Conservation (phyloP, 2,329 filamentous ascomycete genomes). For the Sarocladiaceae sp. region DNA sequence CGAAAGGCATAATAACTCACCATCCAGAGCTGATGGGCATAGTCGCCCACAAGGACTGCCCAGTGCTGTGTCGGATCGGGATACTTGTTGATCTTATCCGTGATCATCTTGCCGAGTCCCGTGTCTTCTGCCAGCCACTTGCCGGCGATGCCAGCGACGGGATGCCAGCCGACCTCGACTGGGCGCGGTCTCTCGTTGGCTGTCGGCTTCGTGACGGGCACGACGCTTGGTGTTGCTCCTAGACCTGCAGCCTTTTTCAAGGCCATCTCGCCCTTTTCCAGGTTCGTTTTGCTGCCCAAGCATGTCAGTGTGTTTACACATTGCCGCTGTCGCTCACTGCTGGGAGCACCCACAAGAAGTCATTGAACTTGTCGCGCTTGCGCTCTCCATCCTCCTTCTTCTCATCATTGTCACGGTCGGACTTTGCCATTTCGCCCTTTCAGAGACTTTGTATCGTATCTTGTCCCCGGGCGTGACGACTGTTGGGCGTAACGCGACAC, state of each 20-base stretch:
- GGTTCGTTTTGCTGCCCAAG: conserved; percentile 23
- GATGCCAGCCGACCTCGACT: conserved; percentile 55
- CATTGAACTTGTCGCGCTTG: conserved; percentile 26
- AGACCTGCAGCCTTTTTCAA: conserved; percentile 31
- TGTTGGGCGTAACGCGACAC: no score
- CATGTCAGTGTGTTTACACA: conserved; percentile 11
- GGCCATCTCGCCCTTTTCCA: conserved; percentile 30
- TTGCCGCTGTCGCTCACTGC: background rate
- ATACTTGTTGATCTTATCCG: conserved; percentile 47
- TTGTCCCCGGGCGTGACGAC: no score
- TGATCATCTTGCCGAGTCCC: conserved; percentile 51
- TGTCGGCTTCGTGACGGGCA: conserved; percentile 23
- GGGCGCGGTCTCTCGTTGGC: conserved; percentile 25
- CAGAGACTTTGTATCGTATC: background rate
- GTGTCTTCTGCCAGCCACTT: conserved; percentile 57
- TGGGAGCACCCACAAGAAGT: conserved; percentile 25
- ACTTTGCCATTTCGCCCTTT: background rate
- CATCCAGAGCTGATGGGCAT: conserved; percentile 57
- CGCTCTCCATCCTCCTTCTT: conserved; percentile 19
- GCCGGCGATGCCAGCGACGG: conserved; percentile 50
- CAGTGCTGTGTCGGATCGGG: conserved; percentile 59
- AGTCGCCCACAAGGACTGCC: conserved; percentile 54
- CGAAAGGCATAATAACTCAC: conserved; percentile 25
- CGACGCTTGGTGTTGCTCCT: conserved; percentile 25
- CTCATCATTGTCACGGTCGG: background rate